Evolutionary conservation across 2,329 filamentous ascomycete species (phyloP).

Genomic region (Neopestalotiopsis sp.): DNA sequence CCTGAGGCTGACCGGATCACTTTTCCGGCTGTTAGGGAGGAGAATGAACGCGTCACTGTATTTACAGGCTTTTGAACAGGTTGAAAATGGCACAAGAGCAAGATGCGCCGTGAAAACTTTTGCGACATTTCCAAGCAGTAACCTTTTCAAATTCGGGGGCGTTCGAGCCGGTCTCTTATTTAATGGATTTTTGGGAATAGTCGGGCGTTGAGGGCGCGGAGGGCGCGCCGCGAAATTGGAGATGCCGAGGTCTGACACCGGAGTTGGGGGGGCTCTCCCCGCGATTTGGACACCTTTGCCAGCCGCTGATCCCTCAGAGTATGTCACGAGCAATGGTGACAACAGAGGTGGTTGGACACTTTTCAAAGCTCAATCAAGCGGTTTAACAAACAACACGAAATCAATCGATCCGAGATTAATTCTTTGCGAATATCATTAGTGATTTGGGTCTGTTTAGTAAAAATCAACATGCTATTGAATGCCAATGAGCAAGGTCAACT

Average conservation of each 20-base stretch:
- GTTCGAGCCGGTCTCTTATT: background rate
- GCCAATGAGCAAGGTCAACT: background rate
- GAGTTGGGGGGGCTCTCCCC: slow-evolving; percentile 8
- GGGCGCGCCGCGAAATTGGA: slow-evolving; percentile 6
- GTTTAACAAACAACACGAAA: background rate
- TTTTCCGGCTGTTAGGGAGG: background rate
- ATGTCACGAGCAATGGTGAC: background rate
- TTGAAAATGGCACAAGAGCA: background rate
- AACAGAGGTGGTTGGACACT: background rate
- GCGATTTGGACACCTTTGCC: slow-evolving; percentile 2
- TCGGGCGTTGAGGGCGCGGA: background rate
- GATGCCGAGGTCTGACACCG: slow-evolving; percentile 9
- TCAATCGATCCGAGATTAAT: too few species aligned
- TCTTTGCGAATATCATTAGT: too few species aligned
- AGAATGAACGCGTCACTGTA: background rate
- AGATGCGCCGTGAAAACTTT: background rate
- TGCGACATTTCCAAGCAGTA: slow-evolving; percentile 8
- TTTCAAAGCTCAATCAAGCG: background rate
- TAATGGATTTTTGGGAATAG: background rate
- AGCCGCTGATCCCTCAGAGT: background rate
- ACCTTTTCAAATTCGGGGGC: background rate
- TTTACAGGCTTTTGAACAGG: background rate
- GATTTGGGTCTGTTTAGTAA: background rate
- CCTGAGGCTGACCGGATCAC: background rate
- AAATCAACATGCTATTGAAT: background rate